Evolutionary conservation across 2,329 filamentous ascomycete genomes (phyloP), one percentile per base, ranked within the genome.

Genomic region (Xylariaceae sp.): DNA sequence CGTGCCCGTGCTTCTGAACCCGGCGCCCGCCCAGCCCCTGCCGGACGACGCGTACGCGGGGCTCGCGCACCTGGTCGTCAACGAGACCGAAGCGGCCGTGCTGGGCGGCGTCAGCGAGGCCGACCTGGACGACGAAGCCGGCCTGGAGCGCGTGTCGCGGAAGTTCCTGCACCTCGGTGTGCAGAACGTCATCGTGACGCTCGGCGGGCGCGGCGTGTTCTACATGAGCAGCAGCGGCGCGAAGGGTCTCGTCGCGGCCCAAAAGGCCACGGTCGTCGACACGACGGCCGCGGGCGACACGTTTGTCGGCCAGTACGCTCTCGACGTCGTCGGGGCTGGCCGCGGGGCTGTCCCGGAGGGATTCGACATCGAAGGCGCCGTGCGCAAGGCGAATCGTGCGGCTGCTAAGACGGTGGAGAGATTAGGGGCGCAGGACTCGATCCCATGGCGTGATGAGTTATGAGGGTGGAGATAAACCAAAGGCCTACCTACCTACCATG

Each of bases 251-350:
- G 71, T 91, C 4, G 69, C 74, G 2, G 89, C 88, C 0, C 78
- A 81, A 57, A 86, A 87, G 70, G 86, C 89, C 3, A 72, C 70
- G 18, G 92, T 97, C 1, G 83, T 96, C 4, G 92, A 97, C 70
- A 97, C 92, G 1, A 97, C 92, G 7, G 92, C 88, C 1, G 94
- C 94, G 5, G 92, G 92, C 0, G 92, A 97, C 70, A 96, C 92
- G 0, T 96, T 96, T 72, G 89, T 95, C 5, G 92, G 94, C 1
- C 87, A 84, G 19, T 95, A 96, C 69, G 88, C 89, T 2, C 81
- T 94, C 22, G 81, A 84, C 53, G 80, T 87, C 29, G 88, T 89
- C 37, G 77, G 46, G 10, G 57, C 49, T n/a, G n/a, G n/a, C n/a
- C n/a, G n/a, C n/a, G n/a, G 1, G 44, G 40, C 16, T n/a, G 10